Percentiles rank a stretch among this genome's conserved stretches.
Evolutionary conservation across 2,329 filamentous ascomycete genomes (phyloP).

Genomic region (Claviceps citrina): DNA sequence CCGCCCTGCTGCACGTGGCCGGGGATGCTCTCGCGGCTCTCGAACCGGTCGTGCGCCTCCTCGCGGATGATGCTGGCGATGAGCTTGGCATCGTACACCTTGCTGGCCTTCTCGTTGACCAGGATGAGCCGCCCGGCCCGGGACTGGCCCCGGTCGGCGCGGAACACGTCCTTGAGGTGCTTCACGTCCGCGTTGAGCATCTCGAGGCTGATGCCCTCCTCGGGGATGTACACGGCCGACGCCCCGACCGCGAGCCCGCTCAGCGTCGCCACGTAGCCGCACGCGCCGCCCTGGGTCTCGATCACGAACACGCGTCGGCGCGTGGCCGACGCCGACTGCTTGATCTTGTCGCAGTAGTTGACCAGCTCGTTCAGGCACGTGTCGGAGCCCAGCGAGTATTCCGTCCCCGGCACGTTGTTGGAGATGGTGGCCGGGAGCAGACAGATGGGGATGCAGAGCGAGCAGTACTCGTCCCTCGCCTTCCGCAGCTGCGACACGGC

Average conservation of each 20-base stretch:
- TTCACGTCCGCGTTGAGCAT: constrained; percentile 87
- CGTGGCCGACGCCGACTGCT: constrained; percentile 88
- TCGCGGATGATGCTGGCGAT: constrained; percentile 93
- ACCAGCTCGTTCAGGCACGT: constrained; percentile 93
- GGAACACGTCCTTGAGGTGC: constrained; percentile 74
- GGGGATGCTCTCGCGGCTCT: constrained; percentile 79
- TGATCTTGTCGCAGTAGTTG: constrained; percentile 91
- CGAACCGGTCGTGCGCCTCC: constrained; percentile 81
- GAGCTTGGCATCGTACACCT: constrained; percentile 79
- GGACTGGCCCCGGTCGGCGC: constrained; percentile 70
- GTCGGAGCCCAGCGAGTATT: constrained; percentile 92
- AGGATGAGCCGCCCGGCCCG: constrained; percentile 87
- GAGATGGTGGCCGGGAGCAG: constrained; percentile 93
- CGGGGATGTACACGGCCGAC: constrained; percentile 85
- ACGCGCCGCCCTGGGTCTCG: constrained; percentile 90
- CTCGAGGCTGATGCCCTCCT: constrained; percentile 85
- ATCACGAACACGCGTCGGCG: constrained; percentile 92
- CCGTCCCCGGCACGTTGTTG: constrained; percentile 95
- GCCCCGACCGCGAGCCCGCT: constrained; percentile 86
- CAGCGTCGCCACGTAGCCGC: constrained; percentile 83
- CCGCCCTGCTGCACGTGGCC: constrained; percentile 92
- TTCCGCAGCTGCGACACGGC: constrained; percentile 75
- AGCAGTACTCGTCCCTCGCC: constrained; percentile 61
- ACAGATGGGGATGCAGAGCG: constrained; percentile 83
- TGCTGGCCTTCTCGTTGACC: constrained; percentile 88